phyloP scores from a whole-genome alignment of 2,329 filamentous ascomycete genomes.

The Neonectria sp. region DNA sequence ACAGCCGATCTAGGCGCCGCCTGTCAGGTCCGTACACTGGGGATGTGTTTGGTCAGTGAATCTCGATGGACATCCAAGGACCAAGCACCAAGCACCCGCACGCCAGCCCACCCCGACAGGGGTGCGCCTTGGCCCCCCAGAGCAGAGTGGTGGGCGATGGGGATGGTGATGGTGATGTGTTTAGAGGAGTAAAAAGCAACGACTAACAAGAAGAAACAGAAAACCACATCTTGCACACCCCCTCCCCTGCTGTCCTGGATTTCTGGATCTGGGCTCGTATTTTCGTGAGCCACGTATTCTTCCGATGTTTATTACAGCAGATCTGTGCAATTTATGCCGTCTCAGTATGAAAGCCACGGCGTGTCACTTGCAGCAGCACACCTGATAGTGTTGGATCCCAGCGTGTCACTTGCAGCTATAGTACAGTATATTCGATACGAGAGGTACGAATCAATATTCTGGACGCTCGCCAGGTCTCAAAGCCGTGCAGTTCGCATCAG shows the following conservation, averaged over 20 bases:
- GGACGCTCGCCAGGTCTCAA: conserved; percentile 15
- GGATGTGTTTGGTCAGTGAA: conserved; percentile 21
- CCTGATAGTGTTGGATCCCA: not conserved
- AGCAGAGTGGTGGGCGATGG: not conserved
- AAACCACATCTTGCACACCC: not conserved
- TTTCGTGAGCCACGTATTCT: conserved; percentile 4
- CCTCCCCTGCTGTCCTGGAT: conserved; percentile 10
- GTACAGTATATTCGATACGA: not conserved
- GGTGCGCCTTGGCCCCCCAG: conserved; percentile 11
- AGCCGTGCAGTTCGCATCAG: conserved; percentile 15
- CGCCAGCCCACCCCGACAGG: conserved; percentile 13
- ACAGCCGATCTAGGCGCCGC: conserved; percentile 27
- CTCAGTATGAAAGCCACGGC: not conserved
- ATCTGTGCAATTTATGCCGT: conserved; percentile 3
- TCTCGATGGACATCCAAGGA: conserved; percentile 21
- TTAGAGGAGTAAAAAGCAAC: conserved; percentile 7
- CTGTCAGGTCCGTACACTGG: conserved; percentile 22
- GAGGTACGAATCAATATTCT: not conserved
- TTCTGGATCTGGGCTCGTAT: conserved; percentile 5
- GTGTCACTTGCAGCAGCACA: not conserved
- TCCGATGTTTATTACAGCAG: conserved; percentile 15
- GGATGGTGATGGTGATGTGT: conserved; percentile 16
- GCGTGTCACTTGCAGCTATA: not conserved
- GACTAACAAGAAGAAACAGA: conserved; percentile 22
- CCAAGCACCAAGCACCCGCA: conserved; percentile 1